phyloP scores from a whole-genome alignment of 83 land plant species.

The Diphasiastrum complanatum region DNA sequence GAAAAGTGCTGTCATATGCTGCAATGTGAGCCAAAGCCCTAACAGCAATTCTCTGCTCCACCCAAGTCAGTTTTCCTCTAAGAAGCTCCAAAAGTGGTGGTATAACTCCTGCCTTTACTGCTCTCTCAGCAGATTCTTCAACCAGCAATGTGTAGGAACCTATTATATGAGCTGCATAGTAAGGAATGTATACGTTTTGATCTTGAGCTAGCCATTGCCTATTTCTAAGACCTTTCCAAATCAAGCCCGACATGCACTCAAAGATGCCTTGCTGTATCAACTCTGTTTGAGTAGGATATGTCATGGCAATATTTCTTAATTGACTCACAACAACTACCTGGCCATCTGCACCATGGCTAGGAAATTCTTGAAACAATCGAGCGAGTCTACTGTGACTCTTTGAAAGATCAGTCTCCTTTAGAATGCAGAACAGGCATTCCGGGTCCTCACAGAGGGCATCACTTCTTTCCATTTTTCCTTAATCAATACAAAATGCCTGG shows the following conservation, averaged over 20 bases:
- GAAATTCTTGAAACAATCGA: constrained; percentile 87
- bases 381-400: constrained; percentile 78
- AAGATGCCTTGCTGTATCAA: constrained; percentile 61
- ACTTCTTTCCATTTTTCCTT: constrained; percentile 85
- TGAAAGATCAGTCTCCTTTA: constrained; percentile 80
- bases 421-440: constrained; percentile 94
- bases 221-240: constrained; percentile 48
- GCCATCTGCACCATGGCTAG: constrained; percentile 54
- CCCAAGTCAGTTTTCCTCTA: constrained; percentile 79
- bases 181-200: constrained; percentile 83
- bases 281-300: constrained; percentile 64
- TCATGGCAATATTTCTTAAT: constrained; percentile 82
- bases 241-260: constrained; percentile 59
- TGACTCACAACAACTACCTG: constrained; percentile 51
- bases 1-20: constrained; percentile 63
- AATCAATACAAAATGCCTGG: too few relatives aligned
- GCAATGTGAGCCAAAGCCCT: constrained; percentile 87
- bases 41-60: constrained; percentile 93
- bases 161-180: constrained; percentile 92
- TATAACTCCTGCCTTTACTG: constrained; percentile 67
- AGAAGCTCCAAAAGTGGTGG: constrained; percentile 73
- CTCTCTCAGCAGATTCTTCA: constrained; percentile 60
- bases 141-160: constrained; percentile 89
- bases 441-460: constrained; percentile 79
- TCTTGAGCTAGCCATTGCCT: constrained; percentile 54